Evolutionary conservation across 352 stramenopile genomes (phyloP), one percentile per base, ranked within the genome.

Genomic region (Globisporangium splendens): DNA sequence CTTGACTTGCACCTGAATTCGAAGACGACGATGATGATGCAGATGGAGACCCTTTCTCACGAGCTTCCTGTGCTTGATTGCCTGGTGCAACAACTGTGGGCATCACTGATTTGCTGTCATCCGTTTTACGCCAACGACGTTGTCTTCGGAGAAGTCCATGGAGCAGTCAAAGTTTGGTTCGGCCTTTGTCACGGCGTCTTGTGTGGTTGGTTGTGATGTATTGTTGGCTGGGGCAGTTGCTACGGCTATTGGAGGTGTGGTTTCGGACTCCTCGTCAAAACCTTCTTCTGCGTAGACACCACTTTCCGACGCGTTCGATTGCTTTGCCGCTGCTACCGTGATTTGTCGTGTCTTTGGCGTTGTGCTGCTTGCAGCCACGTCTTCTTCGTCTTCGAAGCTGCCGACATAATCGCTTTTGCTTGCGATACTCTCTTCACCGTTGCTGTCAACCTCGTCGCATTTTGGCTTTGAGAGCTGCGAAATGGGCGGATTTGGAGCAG

Each of bases 91-190:
- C 39, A 8, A 42, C 17, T 20, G 46, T 10, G 39, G 54, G 24
- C 20, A 53, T 14, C 33, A 49, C 17, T 3, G 13, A 22, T 13
- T 46, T 52, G 41, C 11, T 31, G 8, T 46, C 46, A 6, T 46
- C n/a, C n/a, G 6, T 21, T 59, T 46, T 15, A 11, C 39, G 1
- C 42, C 54, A 5, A 42, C 46, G 17, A 52, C 56, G 44, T 66
- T 68, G 49, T 87, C 75, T 2, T 91, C 76, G 7, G 73, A 77
- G 52, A 91, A 89, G 33, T 91, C 76, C 68, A 89, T 86, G 43
- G 81, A 91, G 59, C 89, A 91, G 56, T 89, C 69, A 46, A 83
- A 87, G 17, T 63, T 72, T 0, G 63, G 70, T 13, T 77, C 71
- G 8, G 58, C 38, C 15, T 61, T 75, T 5, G 50, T 3, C 1